phyloP scores from a whole-genome alignment of 2,329 filamentous ascomycete genomes.

The Pseudocercospora fuligena region DNA sequence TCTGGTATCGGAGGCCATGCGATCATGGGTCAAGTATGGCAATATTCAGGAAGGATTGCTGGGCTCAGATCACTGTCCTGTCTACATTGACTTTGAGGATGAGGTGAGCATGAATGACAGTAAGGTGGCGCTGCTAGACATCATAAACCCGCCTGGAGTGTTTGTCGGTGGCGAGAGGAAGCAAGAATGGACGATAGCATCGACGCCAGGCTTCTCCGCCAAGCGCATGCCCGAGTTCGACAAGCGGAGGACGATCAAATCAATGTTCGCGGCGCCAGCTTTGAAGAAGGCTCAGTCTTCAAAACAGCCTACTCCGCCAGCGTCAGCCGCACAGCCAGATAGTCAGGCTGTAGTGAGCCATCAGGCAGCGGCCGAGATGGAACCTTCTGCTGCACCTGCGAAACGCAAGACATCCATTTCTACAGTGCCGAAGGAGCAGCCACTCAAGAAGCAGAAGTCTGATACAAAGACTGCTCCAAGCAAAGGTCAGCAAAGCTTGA shows the following conservation, averaged over 20 bases:
- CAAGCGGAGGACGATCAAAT: conserved; percentile 80
- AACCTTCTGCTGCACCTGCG: conserved; percentile 15
- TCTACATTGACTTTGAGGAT: conserved; percentile 76
- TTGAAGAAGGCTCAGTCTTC: conserved; percentile 50
- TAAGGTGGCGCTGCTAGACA: conserved; percentile 62
- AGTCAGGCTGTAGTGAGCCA: neutral
- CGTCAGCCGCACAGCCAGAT: neutral
- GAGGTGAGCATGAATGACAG: conserved; percentile 57
- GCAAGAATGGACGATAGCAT: conserved; percentile 68
- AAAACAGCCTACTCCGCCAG: conserved; percentile 13
- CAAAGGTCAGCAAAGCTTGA: conserved; percentile 67
- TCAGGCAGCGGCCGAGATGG: neutral
- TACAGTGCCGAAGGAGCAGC: conserved; percentile 30
- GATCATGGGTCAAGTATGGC: conserved; percentile 76
- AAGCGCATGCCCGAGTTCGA: conserved; percentile 88
- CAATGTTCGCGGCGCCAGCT: conserved; percentile 73
- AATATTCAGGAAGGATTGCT: conserved; percentile 93
- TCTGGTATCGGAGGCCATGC: conserved; percentile 78
- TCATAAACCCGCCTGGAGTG: conserved; percentile 77
- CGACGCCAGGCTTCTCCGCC: conserved; percentile 75
- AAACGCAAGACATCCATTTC: conserved; percentile 45
- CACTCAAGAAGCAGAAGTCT: conserved; percentile 59
- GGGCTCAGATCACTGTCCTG: conserved; percentile 95
- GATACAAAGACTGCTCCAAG: conserved; percentile 37
- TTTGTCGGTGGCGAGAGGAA: conserved; percentile 70